phyloP scores from a whole-genome alignment of 1,284 basidiomycete species.

The Irpex lacteus region DNA sequence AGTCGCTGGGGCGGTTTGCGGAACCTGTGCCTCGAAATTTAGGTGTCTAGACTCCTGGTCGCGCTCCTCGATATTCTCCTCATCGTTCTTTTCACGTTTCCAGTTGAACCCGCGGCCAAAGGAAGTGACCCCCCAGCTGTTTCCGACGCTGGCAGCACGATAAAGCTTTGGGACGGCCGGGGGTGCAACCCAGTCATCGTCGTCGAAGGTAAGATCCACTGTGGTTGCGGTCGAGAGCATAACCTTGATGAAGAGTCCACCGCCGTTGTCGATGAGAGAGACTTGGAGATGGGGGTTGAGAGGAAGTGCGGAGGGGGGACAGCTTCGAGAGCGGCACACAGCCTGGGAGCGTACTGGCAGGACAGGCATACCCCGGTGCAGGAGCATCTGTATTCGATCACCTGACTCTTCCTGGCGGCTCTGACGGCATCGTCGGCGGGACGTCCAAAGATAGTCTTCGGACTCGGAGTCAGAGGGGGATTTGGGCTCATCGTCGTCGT shows the following conservation, averaged over 20 bases:
- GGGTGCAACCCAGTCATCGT: slow-evolving; percentile 55
- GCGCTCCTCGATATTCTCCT: slow-evolving; percentile 8
- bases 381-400: slow-evolving; percentile 18
- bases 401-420: slow-evolving; percentile 17
- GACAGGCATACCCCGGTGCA: slow-evolving; percentile 11
- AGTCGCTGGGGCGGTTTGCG: slow-evolving; percentile 7
- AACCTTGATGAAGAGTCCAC: slow-evolving; percentile 21
- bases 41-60: slow-evolving; percentile 18
- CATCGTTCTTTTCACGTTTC: slow-evolving; percentile 42
- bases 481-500: slow-evolving; percentile 17
- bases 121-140: slow-evolving; percentile 79
- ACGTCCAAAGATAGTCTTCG: slow-evolving; percentile 29
- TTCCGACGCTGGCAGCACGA: slow-evolving; percentile 61
- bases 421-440: slow-evolving; percentile 21
- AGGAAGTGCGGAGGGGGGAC: slow-evolving; percentile 27
- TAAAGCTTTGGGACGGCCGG: slow-evolving; percentile 43
- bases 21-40: slow-evolving; percentile 10
- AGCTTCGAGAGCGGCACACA: slow-evolving; percentile 27
- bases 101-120: slow-evolving; percentile 82
- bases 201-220: slow-evolving; percentile 61
- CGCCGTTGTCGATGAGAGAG: slow-evolving; percentile 14
- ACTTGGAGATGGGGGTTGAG: slow-evolving; percentile 16
- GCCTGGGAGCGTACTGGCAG: slow-evolving; percentile 13
- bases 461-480: slow-evolving; percentile 23
- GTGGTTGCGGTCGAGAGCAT: slow-evolving; percentile 57